Conservation (phyloP, 2,329 filamentous ascomycete species). For the Aureobasidium sp. region DNA sequence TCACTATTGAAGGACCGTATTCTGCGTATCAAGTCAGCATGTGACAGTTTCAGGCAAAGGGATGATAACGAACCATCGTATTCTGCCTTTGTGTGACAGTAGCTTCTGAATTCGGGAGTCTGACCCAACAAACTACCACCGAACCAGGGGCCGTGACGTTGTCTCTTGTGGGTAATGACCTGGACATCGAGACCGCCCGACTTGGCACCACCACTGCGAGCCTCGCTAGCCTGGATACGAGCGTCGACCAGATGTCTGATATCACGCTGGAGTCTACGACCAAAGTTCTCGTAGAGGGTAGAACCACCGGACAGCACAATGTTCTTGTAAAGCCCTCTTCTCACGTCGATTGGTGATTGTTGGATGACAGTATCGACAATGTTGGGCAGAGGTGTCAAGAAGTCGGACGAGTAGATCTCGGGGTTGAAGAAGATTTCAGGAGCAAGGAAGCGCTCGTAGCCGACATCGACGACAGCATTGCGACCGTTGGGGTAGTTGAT, state of each 20-base stretch:
- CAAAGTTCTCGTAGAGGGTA: conserved; percentile 97
- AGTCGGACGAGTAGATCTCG: conserved; percentile 98
- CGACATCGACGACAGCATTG: conserved; percentile 79
- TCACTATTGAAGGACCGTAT: conserved; percentile 89
- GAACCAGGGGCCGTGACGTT: conserved; percentile 97
- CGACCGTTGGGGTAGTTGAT: conserved; percentile 80
- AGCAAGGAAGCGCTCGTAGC: conserved; percentile 94
- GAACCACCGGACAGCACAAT: conserved; percentile 96
- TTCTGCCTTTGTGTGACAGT: conserved; percentile 74
- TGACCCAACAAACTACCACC: conserved; percentile 92
- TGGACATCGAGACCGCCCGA: conserved; percentile 93
- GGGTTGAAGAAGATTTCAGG: conserved; percentile 99
- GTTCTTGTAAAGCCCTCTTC: conserved; percentile 97
- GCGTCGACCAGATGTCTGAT: conserved; percentile 94
- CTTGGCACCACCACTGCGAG: conserved; percentile 80
- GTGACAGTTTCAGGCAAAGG: not conserved
- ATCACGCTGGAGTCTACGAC: conserved; percentile 87
- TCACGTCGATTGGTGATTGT: conserved; percentile 93
- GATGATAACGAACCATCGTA: conserved; percentile 54
- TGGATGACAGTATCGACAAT: conserved; percentile 97
- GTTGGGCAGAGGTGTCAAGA: conserved; percentile 84
- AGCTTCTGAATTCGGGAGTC: conserved; percentile 96
- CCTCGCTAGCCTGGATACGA: conserved; percentile 85
- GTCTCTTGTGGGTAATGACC: conserved; percentile 94
- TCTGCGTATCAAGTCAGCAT: conserved; percentile 48